Evolutionary conservation across 352 stramenopile species (phyloP), one percentile per base, ranked within the genome.

Genomic region (Thalassiosira hispida): DNA sequence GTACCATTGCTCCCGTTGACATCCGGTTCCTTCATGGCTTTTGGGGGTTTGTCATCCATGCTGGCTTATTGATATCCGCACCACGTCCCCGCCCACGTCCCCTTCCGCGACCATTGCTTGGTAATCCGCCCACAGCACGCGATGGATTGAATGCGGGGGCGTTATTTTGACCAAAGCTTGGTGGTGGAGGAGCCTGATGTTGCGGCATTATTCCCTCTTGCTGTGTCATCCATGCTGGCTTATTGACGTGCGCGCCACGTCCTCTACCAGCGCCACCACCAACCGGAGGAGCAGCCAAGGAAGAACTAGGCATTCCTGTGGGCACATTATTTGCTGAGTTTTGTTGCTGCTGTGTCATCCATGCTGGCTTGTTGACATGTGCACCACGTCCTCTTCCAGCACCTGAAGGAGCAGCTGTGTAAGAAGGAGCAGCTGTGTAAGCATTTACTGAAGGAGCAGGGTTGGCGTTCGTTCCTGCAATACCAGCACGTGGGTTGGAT

Each of bases 221-320:
- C 18, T 31, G 47, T 63, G 16, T 70, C 64, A 81, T 77, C 72
- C 72, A 80, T 20, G 72, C 72, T n/a, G 72, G 72, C 33, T 51
- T 20, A 18, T 80, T 80, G 20, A 63, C 49, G 42, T 75, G 49
- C 14, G 52, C 22, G 22, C 73, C 73, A 14, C 76, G 76, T 42
- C 57, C 69, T 51, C 69, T 31, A 27, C n/a, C 31, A 40, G 47
- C 65, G 33, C 55, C 44, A 2, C 60, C 1, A 57, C 8, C 16
- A 11, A 23, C 16, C 2, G 49, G 14, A 31, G 49, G 49, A 57
- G 3, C 31, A 38, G 31, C 31, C 31, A 57, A 9, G 16, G 8
- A 25, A 31, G 8, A 31, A 31, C 8, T 57, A 8, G 12, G 8
- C 25, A 35, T 23, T 40, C 51, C 51, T 40, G 56, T 51, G 3